Evolutionary conservation across 768 basidiomycete species (phyloP), one percentile per base, ranked within the genome.

Genomic region (Kwoniella mangroviensis): DNA sequence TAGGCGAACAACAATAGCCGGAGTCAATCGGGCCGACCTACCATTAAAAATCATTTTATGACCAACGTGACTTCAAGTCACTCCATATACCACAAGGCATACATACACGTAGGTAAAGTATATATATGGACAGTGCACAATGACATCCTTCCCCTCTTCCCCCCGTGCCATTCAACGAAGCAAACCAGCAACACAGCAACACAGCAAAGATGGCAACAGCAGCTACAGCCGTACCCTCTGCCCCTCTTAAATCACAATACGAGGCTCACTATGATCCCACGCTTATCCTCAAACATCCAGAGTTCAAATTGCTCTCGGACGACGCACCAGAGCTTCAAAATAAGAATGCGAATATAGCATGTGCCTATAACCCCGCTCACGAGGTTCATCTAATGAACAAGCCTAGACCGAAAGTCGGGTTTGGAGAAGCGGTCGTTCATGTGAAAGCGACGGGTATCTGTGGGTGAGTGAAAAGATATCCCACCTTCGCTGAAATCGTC

Each of bases 361-460:
- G 79, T 70, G 78, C 45, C 19, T 49, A 49, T 49, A 49, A 49
- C 45, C 45, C 45, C 19, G 45, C 45, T 49, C 45, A 49, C 19
- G 45, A 49, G 9, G 45, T 49, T 13, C 79, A 28, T 84, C 84
- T 67, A 82, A 83, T 59, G 73, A 70, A 22, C 42, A 84, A 84
- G 71, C 84, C 84, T 7, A 68, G 71, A 49, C 79, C 81, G 15
- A 71, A 62, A 52, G 76, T 81, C 24, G 75, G 81, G 1, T 58
- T 58, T 34, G 79, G 76, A 21, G 79, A 82, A 68, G 79, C 75
- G 34, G 65, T 83, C 24, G 77, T 85, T n/a, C 80, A 83, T 61
- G 81, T 85, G 24, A 69, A 79, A 42, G 83, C 84, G 13, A 84
- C 82, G 4, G 84, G 84, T 24, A 84, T 84, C 53, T 85, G 84